These are phyloP conservation scores for Ustilago bromivora DNA, from an alignment of 1,284 basidiomycete species.

Conservation along the genomic window DNA sequence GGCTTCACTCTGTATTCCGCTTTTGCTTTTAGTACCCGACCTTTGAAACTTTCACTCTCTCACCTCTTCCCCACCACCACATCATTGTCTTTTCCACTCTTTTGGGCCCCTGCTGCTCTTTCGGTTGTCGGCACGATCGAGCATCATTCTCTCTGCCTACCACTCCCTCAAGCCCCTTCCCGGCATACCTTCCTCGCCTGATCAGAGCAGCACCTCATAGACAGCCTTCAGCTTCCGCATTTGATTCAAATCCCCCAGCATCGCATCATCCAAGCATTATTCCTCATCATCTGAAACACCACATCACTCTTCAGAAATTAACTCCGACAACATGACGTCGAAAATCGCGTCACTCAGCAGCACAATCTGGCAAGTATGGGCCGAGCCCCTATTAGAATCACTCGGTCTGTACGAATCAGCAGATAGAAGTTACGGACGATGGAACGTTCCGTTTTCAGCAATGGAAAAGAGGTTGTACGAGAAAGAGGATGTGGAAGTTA, in stretches of 20 bases:
- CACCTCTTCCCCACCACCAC: neutral
- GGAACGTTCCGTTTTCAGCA: slow-evolving; percentile 58
- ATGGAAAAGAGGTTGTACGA: slow-evolving; percentile 66
- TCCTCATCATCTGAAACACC: neutral
- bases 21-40: slow-evolving; percentile 9
- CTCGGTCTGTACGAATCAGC: slow-evolving; percentile 50
- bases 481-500: slow-evolving; percentile 60
- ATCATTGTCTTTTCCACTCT: neutral
- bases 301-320: neutral
- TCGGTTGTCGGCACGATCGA: slow-evolving; percentile 25
- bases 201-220: neutral
- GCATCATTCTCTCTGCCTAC: neutral
- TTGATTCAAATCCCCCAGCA: neutral
- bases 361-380: slow-evolving; percentile 60
- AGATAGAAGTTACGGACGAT: slow-evolving; percentile 61
- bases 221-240: neutral
- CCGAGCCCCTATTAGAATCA: slow-evolving; percentile 47
- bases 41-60: neutral
- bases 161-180: neutral
- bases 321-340: slow-evolving; percentile 2
- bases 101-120: neutral
- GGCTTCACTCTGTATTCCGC: neutral
- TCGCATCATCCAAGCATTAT: neutral
- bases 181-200: neutral
- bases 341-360: slow-evolving; percentile 16